phyloP scores from a whole-genome alignment of 2,329 filamentous ascomycete genomes.

The Leptographium flavum region DNA sequence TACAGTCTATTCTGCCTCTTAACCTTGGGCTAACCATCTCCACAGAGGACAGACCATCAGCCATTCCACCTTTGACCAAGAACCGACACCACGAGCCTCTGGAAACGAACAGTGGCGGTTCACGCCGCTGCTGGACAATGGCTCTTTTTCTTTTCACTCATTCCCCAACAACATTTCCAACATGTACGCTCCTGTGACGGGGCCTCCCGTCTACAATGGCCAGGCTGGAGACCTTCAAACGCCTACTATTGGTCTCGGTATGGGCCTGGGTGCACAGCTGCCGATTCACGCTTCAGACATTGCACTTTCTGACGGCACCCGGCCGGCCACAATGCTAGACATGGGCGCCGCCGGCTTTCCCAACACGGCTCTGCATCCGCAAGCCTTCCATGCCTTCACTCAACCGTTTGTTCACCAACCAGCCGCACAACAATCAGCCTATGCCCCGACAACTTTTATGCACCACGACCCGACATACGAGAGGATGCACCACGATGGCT shows the following conservation, averaged over 20 bases:
- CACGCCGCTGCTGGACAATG: constrained; percentile 76
- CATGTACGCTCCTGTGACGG: constrained; percentile 81
- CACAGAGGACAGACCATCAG: constrained; percentile 29
- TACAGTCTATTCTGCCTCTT: neutral
- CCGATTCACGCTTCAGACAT: constrained; percentile 61
- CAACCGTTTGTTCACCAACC: constrained; percentile 59
- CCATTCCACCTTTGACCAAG: constrained; percentile 49
- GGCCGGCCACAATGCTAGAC: constrained; percentile 38
- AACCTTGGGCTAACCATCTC: neutral
- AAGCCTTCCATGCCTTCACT: constrained; percentile 41
- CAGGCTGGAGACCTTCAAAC: constrained; percentile 82
- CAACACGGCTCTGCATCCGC: constrained; percentile 25
- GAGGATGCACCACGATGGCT: constrained; percentile 60
- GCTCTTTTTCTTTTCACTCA: constrained; percentile 63
- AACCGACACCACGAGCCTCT: constrained; percentile 67
- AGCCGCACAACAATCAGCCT: constrained; percentile 42
- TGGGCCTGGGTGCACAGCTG: constrained; percentile 69
- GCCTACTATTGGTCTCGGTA: constrained; percentile 56
- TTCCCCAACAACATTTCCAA: constrained; percentile 69
- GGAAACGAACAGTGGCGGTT: constrained; percentile 69
- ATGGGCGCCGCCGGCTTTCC: constrained; percentile 52
- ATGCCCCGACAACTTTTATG: constrained; percentile 66
- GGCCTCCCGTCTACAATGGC: constrained; percentile 66
- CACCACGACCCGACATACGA: constrained; percentile 73
- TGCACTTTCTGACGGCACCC: constrained; percentile 40